These are phyloP conservation scores for Angophora floribunda DNA, from an alignment of 345 rosid species.

Conservation along the genomic window DNA sequence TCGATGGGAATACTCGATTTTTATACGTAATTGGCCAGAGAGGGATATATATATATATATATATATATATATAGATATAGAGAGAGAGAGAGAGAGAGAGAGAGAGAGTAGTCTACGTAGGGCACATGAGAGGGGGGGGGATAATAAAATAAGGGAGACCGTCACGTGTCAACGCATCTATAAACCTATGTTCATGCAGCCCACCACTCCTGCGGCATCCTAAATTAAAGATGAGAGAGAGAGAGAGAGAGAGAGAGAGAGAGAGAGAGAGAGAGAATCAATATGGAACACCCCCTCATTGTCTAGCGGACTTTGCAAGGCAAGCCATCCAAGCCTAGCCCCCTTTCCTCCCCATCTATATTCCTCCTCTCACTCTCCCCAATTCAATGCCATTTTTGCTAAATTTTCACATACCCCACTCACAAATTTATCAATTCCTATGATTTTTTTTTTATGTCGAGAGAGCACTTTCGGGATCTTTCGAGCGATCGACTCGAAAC, in stretches of 20 bases:
- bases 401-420: neutral
- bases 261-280: neutral
- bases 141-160: neutral
- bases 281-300: neutral
- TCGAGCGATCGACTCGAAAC: neutral
- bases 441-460: neutral
- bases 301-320: neutral
- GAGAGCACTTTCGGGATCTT: neutral
- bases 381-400: neutral
- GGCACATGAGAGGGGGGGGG: neutral
- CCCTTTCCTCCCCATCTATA: neutral
- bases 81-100: neutral
- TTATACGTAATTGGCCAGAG: neutral
- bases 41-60: too few relatives aligned
- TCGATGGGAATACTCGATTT: neutral
- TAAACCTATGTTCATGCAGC: constrained; percentile 9
- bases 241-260: neutral
- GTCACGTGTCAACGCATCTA: constrained; percentile 36
- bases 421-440: neutral
- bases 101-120: neutral
- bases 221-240: neutral
- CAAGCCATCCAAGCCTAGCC: neutral
- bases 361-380: neutral
- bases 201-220: constrained; percentile 9
- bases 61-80: too few relatives aligned